Percentiles rank a stretch among this genome's conserved stretches.
Conservation (phyloP, 768 basidiomycete species). For the Podaxis carcinomalis region DNA sequence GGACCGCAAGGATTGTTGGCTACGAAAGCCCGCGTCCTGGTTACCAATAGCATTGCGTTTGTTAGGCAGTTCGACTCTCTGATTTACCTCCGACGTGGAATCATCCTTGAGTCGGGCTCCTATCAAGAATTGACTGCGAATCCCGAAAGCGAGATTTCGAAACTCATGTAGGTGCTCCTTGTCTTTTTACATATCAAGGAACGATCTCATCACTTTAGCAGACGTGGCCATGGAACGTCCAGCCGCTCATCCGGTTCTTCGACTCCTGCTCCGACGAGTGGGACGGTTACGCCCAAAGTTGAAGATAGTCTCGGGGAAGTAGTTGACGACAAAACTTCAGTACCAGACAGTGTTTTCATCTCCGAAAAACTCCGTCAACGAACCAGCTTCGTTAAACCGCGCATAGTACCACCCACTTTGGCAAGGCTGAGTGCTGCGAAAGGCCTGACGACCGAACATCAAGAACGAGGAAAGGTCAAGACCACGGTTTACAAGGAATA, state of each 20-base stretch:
- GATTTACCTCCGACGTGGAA: constrained; percentile 72
- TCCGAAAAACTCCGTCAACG: constrained; percentile 56
- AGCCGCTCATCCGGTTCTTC: constrained; percentile 42
- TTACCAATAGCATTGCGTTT: constrained; percentile 87
- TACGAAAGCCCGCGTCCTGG: constrained; percentile 78
- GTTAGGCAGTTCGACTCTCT: constrained; percentile 74
- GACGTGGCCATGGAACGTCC: constrained; percentile 43
- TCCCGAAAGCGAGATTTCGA: constrained; percentile 60
- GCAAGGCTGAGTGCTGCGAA: constrained; percentile 34
- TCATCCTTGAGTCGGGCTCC: constrained; percentile 73
- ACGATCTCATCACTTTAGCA: constrained; percentile 14
- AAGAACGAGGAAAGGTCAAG: constrained; percentile 81
- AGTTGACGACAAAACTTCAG: constrained; percentile 11
- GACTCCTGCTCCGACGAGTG: constrained; percentile 44
- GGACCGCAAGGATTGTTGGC: constrained; percentile 81
- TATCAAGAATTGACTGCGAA: constrained; percentile 59
- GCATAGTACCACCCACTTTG: constrained; percentile 37
- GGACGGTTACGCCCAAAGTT: constrained; percentile 27
- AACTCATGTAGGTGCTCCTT: constrained; percentile 57
- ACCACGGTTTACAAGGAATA: constrained; percentile 71
- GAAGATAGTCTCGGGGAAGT: constrained; percentile 16
- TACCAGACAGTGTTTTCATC: constrained; percentile 24
- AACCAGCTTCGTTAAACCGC: constrained; percentile 56
- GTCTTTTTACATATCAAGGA: neutral
- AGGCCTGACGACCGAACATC: constrained; percentile 64